Evolutionary conservation across 1,284 basidiomycete genomes (phyloP), one percentile per base, ranked within the genome.

Genomic region (Boletus sp.): DNA sequence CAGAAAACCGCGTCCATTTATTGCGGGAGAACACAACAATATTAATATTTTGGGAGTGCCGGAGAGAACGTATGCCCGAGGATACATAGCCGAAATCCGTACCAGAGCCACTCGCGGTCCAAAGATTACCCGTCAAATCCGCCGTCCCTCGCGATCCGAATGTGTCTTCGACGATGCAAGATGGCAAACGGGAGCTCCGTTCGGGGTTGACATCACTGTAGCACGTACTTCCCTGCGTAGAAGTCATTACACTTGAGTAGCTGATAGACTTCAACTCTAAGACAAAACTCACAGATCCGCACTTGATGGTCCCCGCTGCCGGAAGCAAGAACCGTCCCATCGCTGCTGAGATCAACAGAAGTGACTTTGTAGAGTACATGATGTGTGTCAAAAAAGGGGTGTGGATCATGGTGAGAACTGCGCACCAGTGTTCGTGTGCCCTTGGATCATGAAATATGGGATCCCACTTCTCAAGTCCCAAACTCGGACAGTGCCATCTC

Each of bases 231-330:
- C 62, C 62, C 62, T 64, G 48, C 26, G 46, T 13, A 22, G 52
- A 57, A 51, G 45, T 29, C 39, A 42, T 43, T 20, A 20, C 38
- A 27, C 12, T 34, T 59, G 39, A 65, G 41, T 29, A 39, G 12
- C n/a, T 61, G 59, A 61, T 60, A 61, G 39, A 46, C 62, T 54
- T 36, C 32, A 22, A 36, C 26, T 48, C 37, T 29, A 20, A 27
- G 35, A 45, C 35, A 41, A 34, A 27, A 53, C 62, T 54, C 45
- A 89, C 89, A 91, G 69, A 91, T 84, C 59, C 85, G 73, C 19
- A 87, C 86, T 61, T 82, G 80, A 71, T 83, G 86, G 67, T 95
- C 92, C n/a, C 92, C 92, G 61, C 85, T 88, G 27, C 91, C 92
- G 8, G 90, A 92, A 10, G 90, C 91, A 20, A 94, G 71, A 39